Conservation (phyloP, 176 grass and related monocot species). For the Avena atlantica region DNA sequence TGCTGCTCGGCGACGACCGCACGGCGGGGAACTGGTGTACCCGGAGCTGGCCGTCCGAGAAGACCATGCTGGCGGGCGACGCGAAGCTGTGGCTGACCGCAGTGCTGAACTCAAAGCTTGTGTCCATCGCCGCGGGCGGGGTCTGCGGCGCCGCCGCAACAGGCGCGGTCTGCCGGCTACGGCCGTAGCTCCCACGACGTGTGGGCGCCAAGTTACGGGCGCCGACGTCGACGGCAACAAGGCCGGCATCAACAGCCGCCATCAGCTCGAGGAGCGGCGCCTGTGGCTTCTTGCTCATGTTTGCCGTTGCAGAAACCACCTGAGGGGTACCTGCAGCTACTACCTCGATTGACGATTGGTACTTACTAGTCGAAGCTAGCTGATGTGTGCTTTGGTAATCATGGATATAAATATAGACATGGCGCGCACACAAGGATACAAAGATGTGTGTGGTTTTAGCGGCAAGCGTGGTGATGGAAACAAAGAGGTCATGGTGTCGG, state of each 20-base stretch:
- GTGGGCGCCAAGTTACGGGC: not conserved
- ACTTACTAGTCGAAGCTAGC: not conserved
- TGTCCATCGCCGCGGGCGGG: not conserved
- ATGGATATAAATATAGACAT: slow-evolving; percentile 26
- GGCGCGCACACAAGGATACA: slow-evolving; percentile 20
- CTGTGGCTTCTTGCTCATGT: slow-evolving; percentile 40
- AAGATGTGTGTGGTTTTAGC: not conserved
- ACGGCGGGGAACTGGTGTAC: slow-evolving; percentile 54
- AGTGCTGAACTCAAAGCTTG: slow-evolving; percentile 59
- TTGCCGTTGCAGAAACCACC: not conserved
- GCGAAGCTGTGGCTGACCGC: slow-evolving; percentile 36
- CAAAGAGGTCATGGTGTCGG: slow-evolving; percentile 17
- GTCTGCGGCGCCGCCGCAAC: not conserved
- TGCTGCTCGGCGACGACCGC: not conserved
- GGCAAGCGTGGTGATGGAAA: slow-evolving; percentile 52
- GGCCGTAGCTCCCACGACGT: not conserved
- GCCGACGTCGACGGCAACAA: not conserved
- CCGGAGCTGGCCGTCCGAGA: slow-evolving; percentile 60
- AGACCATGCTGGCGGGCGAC: slow-evolving; percentile 58
- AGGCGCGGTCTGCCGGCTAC: slow-evolving; percentile 17
- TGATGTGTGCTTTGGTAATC: not conserved
- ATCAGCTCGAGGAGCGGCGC: slow-evolving; percentile 40
- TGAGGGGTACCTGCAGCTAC: not conserved
- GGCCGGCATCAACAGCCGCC: slow-evolving; percentile 38
- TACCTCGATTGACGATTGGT: not conserved